Conservation (phyloP, 768 basidiomycete genomes). For the Aureoboletus auriporus region DNA sequence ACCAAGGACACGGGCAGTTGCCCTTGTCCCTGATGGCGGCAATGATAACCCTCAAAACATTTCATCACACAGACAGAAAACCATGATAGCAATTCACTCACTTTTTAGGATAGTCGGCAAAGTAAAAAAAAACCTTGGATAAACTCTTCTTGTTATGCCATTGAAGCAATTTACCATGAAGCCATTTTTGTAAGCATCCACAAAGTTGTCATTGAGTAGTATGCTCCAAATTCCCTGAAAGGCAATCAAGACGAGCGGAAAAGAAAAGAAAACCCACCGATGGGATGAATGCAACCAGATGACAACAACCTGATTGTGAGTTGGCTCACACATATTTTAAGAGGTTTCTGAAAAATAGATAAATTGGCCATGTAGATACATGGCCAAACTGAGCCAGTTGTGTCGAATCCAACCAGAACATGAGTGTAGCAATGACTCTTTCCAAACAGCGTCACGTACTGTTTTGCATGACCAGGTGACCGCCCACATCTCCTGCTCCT, state of each 20-base stretch:
- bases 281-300: slow-evolving; percentile 23
- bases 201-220: background rate
- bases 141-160: background rate
- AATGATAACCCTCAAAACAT: slow-evolving; percentile 17
- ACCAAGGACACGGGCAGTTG: slow-evolving; percentile 23
- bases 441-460: slow-evolving; percentile 11
- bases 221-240: slow-evolving; percentile 1
- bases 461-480: too few relatives aligned
- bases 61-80: too few relatives aligned
- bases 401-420: slow-evolving; percentile 19
- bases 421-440: slow-evolving; percentile 10
- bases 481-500: too few relatives aligned
- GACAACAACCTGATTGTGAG: slow-evolving; percentile 7
- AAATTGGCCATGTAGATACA: slow-evolving; percentile 21
- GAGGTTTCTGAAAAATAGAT: slow-evolving; percentile 19
- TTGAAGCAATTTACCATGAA: slow-evolving; percentile 1
- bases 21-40: slow-evolving; percentile 25
- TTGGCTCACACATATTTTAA: slow-evolving; percentile 17
- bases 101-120: slow-evolving; percentile 1
- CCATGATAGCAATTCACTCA: background rate
- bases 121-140: slow-evolving; percentile 3
- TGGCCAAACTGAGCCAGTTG: slow-evolving; percentile 10
- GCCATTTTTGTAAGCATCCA: slow-evolving; percentile 1
- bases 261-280: slow-evolving; percentile 1
- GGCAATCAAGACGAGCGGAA: too few relatives aligned